Percentiles rank a stretch among this genome's conserved stretches.
Conservation (phyloP, 2,329 filamentous ascomycete genomes). For the Calonectria fujianensis region DNA sequence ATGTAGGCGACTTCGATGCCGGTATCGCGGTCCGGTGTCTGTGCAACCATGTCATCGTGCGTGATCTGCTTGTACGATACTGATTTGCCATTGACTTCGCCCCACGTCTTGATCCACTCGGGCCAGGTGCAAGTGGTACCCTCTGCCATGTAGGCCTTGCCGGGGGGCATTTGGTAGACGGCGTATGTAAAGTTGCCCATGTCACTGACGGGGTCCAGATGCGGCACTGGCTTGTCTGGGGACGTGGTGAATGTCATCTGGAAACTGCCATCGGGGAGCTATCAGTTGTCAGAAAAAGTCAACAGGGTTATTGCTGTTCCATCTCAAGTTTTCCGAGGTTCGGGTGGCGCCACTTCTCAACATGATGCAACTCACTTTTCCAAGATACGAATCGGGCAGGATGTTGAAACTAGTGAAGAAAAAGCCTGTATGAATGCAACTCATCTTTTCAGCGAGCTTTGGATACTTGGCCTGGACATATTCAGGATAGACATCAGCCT, state of each 20-base stretch:
- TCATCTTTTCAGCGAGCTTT: conserved; percentile 68
- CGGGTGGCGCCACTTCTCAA: too few relatives aligned
- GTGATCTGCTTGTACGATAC: conserved; percentile 64
- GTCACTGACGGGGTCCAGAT: conserved; percentile 68
- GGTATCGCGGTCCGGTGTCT: conserved; percentile 62
- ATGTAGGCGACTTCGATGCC: conserved; percentile 67
- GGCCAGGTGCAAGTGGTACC: conserved; percentile 67
- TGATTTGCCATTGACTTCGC: conserved; percentile 58
- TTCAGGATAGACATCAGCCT: conserved; percentile 69
- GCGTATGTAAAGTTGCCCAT: conserved; percentile 69
- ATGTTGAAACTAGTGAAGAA: conserved; percentile 70
- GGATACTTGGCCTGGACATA: conserved; percentile 67
- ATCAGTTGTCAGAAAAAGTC: not conserved
- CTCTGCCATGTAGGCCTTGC: conserved; percentile 69
- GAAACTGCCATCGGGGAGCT: conserved; percentile 64
- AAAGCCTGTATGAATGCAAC: conserved; percentile 70
- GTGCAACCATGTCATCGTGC: conserved; percentile 63
- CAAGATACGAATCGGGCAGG: conserved; percentile 67
- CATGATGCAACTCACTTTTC: conserved; percentile 60
- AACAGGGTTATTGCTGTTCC: too few relatives aligned
- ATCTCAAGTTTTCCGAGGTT: too few relatives aligned
- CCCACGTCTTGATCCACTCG: conserved; percentile 67
- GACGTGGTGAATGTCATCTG: conserved; percentile 69
- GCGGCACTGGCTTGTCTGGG: conserved; percentile 63
- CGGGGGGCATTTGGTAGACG: conserved; percentile 69